Base-by-base conservation (phyloP, 805 yeast genomes). In the Blastobotrys terrestris region DNA sequence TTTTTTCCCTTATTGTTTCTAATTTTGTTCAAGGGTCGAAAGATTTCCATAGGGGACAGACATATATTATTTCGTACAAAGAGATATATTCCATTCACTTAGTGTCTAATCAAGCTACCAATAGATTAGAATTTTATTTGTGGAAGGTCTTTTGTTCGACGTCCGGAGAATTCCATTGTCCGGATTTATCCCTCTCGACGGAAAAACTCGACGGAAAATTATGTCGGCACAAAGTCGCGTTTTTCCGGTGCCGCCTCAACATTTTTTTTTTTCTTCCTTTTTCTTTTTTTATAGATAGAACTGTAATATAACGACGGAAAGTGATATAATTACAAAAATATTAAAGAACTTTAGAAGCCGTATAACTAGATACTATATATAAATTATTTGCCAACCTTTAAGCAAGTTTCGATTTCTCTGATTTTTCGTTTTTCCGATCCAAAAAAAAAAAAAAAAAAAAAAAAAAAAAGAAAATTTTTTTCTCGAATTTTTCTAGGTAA, bases 401-500 rank as follows among this genome's bases (percentile, higher is more conserved):
- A 35, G 39, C 18, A n/a, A 15, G 14, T 40, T 40, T 40, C 14
- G 14, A 40, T 14, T n/a, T 7, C n/a, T n/a, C n/a, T n/a, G n/a
- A n/a, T 40, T 13, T 40, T 16, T 40, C 14, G 7, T 40, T n/a
- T 40, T 40, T 40, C 43, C 14, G 31, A 20, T 6, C 35, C 14
- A 43, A 18, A 18, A 43, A 11, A 43, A 43, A 19, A 18, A 19
- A 43, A 43, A 18, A 43, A 43, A 43, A 44, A 22, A 44, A 44
- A 44, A 44, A 44, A n/a, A 44, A 44, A 44, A 18, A 44, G 7
- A 14, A 19, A 14, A 44, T n/a, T n/a, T n/a, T n/a, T n/a, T n/a
- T n/a, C n/a, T n/a, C n/a, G n/a, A n/a, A n/a, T n/a, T n/a, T n/a
- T n/a, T n/a, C n/a, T n/a, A n/a, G n/a, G n/a, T n/a, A n/a, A n/a